Base-by-base conservation (phyloP, 495 filamentous ascomycete species). In the Cladorrhinum samala region DNA sequence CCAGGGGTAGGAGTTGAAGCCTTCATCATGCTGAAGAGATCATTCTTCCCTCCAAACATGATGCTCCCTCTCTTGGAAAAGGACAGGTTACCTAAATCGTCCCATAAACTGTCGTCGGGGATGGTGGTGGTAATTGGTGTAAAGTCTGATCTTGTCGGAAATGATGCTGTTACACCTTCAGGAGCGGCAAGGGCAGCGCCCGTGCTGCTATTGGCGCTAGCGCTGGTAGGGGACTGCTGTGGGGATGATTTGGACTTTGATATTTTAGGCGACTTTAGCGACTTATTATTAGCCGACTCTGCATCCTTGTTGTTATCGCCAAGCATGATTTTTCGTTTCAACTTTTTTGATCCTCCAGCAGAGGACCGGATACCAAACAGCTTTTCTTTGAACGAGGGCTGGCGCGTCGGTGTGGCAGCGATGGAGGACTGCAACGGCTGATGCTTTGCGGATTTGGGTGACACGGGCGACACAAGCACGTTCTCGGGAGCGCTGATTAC, bases 51-150 rank as follows among this genome's bases (percentile, higher is more conserved):
- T 23, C 77, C 79, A 53, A 86, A 73, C 69, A 87, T 72, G 60
- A 88, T 69, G 61, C 82, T 86, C n/a, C 84, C 84, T 49, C 80
- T 67, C 50, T 80, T 79, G 42, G 78, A 81, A 62, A 83, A 83
- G 42, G 70, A 68, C 39, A 83, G 56, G 27, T 66, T 60, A 57
- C 65, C 68, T 40, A 80, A 58, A 58, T 77, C 72, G 53, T 79
- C 78, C 52, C 77, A 62, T 24, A 81, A 65, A 51, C 69, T 73
- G 50, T 77, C 76, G 16, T 72, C 72, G 55, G 78, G 77, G 55
- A 82, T 80, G 24, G 61, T 46, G 36, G 77, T 81, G 50, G 68
- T 71, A 57, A 81, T 66, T 40, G 77, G 76, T 42, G 71, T 68
- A 49, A 72, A 75, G 27, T 53, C 49, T 20, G 16, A 33, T 17